Conservation (phyloP, 2,329 filamentous ascomycete species). For the Proliferodiscus dingleyae region DNA sequence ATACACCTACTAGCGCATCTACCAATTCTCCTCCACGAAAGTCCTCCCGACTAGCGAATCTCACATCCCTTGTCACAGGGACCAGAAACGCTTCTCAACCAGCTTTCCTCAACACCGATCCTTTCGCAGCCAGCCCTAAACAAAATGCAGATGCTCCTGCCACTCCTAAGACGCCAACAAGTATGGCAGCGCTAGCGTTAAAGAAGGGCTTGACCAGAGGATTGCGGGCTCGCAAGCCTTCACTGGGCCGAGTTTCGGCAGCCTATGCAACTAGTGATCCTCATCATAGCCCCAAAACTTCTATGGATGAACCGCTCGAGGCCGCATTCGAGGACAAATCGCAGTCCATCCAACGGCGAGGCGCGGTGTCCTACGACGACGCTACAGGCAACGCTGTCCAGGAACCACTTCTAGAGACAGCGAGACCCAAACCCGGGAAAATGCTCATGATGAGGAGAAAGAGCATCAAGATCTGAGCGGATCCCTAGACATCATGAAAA, state of each 20-base stretch:
- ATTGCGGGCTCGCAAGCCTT: conserved; percentile 20
- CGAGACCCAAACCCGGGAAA: neutral
- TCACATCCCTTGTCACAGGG: conserved; percentile 15
- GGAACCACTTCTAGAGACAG: conserved; percentile 11
- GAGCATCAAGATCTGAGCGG: conserved; percentile 12
- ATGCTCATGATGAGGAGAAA: conserved; percentile 14
- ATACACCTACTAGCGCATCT: neutral
- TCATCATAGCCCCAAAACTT: too few species aligned
- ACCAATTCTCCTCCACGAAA: conserved; percentile 11
- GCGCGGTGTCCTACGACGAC: conserved; percentile 18
- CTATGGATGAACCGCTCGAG: too few species aligned
- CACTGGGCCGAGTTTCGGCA: conserved; percentile 17
- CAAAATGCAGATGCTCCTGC: conserved; percentile 2
- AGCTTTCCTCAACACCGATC: conserved; percentile 27
- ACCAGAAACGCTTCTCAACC: conserved; percentile 7
- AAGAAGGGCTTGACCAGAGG: conserved; percentile 18
- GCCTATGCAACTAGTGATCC: conserved; percentile 11
- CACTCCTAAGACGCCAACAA: conserved; percentile 22
- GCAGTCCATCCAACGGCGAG: neutral
- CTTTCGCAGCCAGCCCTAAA: conserved; percentile 14
- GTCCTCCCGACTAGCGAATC: conserved; percentile 16
- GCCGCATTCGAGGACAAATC: neutral
- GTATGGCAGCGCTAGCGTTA: conserved; percentile 15
- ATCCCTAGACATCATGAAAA: neutral
- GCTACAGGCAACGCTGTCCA: conserved; percentile 16